These are phyloP conservation scores for Lodderomyces elongisporus DNA, from an alignment of 1,139 yeast genomes.

Conservation along the genomic window DNA sequence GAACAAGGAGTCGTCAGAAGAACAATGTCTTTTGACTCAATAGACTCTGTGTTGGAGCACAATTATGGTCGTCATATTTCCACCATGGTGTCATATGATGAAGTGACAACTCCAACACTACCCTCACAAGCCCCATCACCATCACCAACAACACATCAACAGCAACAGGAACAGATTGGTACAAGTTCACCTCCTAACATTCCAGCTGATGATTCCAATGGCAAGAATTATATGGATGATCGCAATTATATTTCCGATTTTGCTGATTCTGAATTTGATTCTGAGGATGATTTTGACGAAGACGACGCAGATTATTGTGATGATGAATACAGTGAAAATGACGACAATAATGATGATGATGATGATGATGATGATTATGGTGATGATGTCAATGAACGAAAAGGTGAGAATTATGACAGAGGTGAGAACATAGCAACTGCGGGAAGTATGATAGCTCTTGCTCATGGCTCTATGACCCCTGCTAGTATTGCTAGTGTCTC, in stretches of 20 bases:
- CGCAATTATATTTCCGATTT: constrained; percentile 30
- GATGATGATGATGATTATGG: constrained; percentile 2
- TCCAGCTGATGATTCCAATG: constrained; percentile 3
- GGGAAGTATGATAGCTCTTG: not conserved
- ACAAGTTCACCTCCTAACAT: no score
- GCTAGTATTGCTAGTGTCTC: no score
- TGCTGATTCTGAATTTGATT: constrained; percentile 42
- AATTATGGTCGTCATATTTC: constrained; percentile 40
- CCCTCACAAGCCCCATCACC: no score
- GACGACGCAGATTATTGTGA: constrained; percentile 28
- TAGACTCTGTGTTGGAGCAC: constrained; percentile 37
- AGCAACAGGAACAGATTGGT: not conserved
- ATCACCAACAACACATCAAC: no score
- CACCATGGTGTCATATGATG: constrained; percentile 29
- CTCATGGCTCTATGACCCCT: no score
- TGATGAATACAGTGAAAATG: constrained; percentile 11
- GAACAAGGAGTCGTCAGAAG: constrained; percentile 17
- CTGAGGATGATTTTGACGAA: constrained; percentile 22
- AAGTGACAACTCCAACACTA: constrained; percentile 7
- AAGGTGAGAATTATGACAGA: not conserved
- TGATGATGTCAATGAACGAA: not conserved
- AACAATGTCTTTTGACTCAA: constrained; percentile 33
- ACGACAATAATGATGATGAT: constrained; percentile 1
- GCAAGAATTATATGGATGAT: no score
- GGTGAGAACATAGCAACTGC: not conserved